Evolutionary conservation across 1,284 basidiomycete species (phyloP).

Genomic region (Cutaneotrichosporon sp.): DNA sequence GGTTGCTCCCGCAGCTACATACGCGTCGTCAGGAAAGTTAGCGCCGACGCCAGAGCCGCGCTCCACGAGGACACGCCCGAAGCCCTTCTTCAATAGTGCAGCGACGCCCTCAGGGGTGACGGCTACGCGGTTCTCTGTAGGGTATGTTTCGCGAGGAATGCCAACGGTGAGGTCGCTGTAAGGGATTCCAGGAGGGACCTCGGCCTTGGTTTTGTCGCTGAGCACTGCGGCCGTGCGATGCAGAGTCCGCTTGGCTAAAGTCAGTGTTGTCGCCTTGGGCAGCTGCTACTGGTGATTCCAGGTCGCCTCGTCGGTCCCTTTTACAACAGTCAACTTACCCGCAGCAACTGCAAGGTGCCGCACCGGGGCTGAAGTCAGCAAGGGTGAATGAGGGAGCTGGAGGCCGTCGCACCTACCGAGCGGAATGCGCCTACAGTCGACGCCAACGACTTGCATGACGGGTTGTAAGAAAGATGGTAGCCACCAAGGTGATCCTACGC

Average conservation of each 20-base stretch:
- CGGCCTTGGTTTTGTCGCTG: not conserved
- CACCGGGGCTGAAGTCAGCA: too few species aligned
- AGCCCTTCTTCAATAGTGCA: conserved; percentile 72
- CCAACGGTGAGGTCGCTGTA: conserved; percentile 72
- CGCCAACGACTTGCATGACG: conserved; percentile 1
- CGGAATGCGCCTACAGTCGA: conserved; percentile 2
- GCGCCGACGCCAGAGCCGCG: conserved; percentile 64
- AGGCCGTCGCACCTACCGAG: conserved; percentile 1
- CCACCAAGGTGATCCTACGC: too few species aligned
- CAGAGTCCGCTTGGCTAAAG: not conserved
- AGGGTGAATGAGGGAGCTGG: not conserved
- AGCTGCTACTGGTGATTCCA: too few species aligned
- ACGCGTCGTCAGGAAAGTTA: conserved; percentile 72
- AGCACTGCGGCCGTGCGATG: not conserved
- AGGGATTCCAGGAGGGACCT: conserved; percentile 54
- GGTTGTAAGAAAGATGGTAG: not conserved
- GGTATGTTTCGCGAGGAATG: conserved; percentile 66
- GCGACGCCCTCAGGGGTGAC: conserved; percentile 70
- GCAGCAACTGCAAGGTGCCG: not conserved
- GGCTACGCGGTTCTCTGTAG: conserved; percentile 69
- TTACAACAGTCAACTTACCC: too few species aligned
- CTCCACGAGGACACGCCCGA: conserved; percentile 65
- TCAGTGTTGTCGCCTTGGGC: too few species aligned
- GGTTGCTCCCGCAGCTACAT: conserved; percentile 68
- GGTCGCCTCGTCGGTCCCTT: too few species aligned